phyloP scores from a whole-genome alignment of 805 yeast genomes.

The Vanderwaltozyma tropicalis region DNA sequence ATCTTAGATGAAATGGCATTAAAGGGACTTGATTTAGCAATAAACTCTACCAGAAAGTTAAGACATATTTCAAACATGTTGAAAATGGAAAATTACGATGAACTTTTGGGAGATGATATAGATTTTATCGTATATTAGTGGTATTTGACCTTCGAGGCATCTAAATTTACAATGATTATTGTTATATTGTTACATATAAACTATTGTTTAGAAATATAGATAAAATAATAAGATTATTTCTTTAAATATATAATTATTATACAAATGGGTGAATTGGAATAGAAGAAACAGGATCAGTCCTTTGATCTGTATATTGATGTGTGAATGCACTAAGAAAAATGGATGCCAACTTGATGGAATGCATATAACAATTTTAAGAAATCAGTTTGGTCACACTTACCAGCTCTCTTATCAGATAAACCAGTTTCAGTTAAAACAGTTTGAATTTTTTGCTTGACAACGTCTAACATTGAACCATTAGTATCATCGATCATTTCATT shows the following conservation, averaged over 20 bases:
- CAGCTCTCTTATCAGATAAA: slow-evolving; percentile 75
- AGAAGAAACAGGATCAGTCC: not conserved
- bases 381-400: slow-evolving; percentile 92
- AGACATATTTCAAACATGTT: slow-evolving; percentile 1
- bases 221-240: not conserved
- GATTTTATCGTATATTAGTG: not conserved
- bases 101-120: not conserved
- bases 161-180: not conserved
- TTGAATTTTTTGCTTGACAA: slow-evolving; percentile 59
- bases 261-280: not conserved
- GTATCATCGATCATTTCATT: slow-evolving; percentile 36
- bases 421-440: slow-evolving; percentile 72
- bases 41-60: slow-evolving; percentile 3
- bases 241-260: too few species aligned
- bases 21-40: slow-evolving; percentile 4
- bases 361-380: slow-evolving; percentile 78
- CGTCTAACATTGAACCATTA: slow-evolving; percentile 31
- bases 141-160: not conserved
- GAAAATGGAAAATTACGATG: not conserved
- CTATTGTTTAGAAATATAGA: not conserved
- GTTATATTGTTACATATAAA: not conserved
- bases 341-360: slow-evolving; percentile 94
- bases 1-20: slow-evolving; percentile 2
- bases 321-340: slow-evolving; percentile 59
- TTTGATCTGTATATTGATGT: not conserved